Conservation (phyloP, 2,329 filamentous ascomycete genomes). For the Chlorencoelia australis region DNA sequence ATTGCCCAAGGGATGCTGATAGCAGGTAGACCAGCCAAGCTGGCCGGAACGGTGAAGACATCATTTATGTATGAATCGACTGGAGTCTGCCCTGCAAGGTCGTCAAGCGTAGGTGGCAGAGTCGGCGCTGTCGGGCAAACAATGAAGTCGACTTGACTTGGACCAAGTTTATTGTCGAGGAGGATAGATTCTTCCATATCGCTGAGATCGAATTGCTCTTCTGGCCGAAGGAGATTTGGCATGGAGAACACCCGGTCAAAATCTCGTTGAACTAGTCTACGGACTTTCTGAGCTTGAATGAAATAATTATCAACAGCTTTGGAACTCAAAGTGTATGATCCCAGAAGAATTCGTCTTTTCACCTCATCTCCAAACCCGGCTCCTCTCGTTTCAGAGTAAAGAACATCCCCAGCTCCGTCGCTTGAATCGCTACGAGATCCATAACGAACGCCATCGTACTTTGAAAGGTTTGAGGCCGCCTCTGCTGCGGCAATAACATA, state of each 20-base stretch:
- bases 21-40: slow-evolving; percentile 80
- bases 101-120: slow-evolving; percentile 53
- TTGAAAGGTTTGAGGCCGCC: slow-evolving; percentile 89
- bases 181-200: slow-evolving; percentile 44
- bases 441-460: slow-evolving; percentile 95
- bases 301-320: slow-evolving; percentile 95
- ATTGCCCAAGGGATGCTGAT: slow-evolving; percentile 62
- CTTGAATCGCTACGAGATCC: slow-evolving; percentile 38
- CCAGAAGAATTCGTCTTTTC: slow-evolving; percentile 74
- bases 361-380: slow-evolving; percentile 76
- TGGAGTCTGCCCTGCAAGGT: slow-evolving; percentile 42
- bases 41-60: slow-evolving; percentile 91
- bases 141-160: slow-evolving; percentile 68
- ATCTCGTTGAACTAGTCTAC: slow-evolving; percentile 73
- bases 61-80: slow-evolving; percentile 86
- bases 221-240: slow-evolving; percentile 55
- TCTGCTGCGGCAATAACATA: slow-evolving; percentile 93
- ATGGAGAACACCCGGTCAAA: slow-evolving; percentile 71
- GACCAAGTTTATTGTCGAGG: slow-evolving; percentile 46
- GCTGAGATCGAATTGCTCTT: slow-evolving; percentile 45
- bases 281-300: slow-evolving; percentile 80
- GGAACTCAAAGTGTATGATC: slow-evolving; percentile 82
- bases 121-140: slow-evolving; percentile 81
- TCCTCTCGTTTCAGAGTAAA: slow-evolving; percentile 70
- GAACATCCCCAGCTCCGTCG: slow-evolving; percentile 48